phyloP scores from a whole-genome alignment of 2,329 filamentous ascomycete genomes.

The Fusarium sp. region DNA sequence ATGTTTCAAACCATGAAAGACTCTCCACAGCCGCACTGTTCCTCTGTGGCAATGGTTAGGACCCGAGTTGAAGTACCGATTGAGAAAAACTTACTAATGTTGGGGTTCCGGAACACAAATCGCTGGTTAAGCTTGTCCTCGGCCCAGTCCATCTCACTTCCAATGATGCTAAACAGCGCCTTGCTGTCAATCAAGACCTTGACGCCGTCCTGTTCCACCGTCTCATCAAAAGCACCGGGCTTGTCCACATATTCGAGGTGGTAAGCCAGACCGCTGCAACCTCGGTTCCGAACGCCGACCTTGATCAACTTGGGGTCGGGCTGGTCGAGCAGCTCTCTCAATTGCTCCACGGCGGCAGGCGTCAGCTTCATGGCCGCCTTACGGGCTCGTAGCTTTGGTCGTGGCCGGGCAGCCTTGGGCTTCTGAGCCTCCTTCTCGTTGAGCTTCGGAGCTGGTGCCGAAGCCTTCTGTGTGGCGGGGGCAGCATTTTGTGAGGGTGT shows the following conservation, averaged over 20 bases:
- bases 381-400: conserved; percentile 66
- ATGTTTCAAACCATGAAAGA: conserved; percentile 82
- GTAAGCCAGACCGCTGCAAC: conserved; percentile 94
- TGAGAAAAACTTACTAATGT: conserved; percentile 84
- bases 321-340: conserved; percentile 81
- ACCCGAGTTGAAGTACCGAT: background rate
- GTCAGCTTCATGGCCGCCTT: conserved; percentile 95
- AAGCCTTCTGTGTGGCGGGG: conserved; percentile 47
- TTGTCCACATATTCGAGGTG: conserved; percentile 96
- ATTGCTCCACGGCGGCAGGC: conserved; percentile 80
- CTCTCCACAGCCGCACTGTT: conserved; percentile 95
- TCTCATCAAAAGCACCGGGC: conserved; percentile 87
- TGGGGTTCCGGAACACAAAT: conserved; percentile 96
- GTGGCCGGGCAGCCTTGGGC: conserved; percentile 61
- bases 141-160: conserved; percentile 98
- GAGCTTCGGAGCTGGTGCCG: conserved; percentile 50
- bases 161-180: conserved; percentile 97
- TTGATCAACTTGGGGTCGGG: conserved; percentile 94
- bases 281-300: conserved; percentile 92
- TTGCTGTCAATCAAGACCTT: conserved; percentile 97
- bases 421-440: conserved; percentile 77
- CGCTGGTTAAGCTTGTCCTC: conserved; percentile 93
- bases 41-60: conserved; percentile 71
- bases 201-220: conserved; percentile 95
- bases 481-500: conserved; percentile 29